Evolutionary conservation across 2,329 filamentous ascomycete genomes (phyloP), one percentile per base, ranked within the genome.

Genomic region (Neoarthrinium moseri): DNA sequence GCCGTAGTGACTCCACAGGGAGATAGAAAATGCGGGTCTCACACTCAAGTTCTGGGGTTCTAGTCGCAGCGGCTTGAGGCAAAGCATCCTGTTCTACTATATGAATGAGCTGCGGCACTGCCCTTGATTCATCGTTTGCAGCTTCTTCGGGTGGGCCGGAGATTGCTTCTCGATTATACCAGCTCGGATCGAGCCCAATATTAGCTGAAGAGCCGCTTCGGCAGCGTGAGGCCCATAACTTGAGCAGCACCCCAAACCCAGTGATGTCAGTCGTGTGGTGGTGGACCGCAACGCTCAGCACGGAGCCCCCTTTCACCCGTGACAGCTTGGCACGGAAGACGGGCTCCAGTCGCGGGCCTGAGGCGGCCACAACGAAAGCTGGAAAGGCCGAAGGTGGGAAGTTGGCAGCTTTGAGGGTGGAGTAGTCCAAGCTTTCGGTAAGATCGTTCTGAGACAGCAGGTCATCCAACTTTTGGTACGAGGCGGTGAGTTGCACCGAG

Each of bases 201-300:
- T 42, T 32, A 2, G 30, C 37, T 12, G 54, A 54, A 4, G 47
- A 37, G 5, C 44, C 48, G 6, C 46, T 39, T 3, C 57, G 55
- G 27, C 59, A 61, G 45, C 58, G 44, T 13, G 58, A 47, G 11
- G 60, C 57, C 59, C 61, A 63, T 4, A 62, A 46, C 34, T 53
- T 55, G n/a, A 62, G 55, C 21, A 63, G 47, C 5, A 48, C 38
- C 7, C 52, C 60, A 17, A 56, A 55, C 10, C 61, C 61, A 2
- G 60, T 61, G 36, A 63, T 60, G 21, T 63, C 61, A 6, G 55
- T 58, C 4, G 56, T 55, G 35, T 42, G 44, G 15, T 63, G 59
- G 36, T 63, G 57, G 6, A 62, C 27, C 3, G 57, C 56, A 5
- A 63, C 51, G 17, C 50, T 59, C 11, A 63, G 45, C 4, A 62